Conservation (phyloP, 208 protist genomes). For the Trichomonas tenax region DNA sequence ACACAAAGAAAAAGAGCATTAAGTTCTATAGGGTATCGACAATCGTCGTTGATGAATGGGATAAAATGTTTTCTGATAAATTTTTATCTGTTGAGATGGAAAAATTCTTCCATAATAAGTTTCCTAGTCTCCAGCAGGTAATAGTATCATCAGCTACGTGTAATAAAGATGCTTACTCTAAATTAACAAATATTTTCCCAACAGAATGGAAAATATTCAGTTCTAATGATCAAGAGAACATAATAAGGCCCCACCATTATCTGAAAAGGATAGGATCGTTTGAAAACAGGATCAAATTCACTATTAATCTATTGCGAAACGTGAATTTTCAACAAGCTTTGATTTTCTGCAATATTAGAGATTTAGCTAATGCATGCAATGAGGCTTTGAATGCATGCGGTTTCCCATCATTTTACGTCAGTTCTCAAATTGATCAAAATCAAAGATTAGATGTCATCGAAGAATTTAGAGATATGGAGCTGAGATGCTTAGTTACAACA, state of each 20-base stretch:
- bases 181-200: background rate
- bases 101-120: background rate
- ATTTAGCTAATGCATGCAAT: background rate
- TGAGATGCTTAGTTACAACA: background rate
- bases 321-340: slow-evolving; percentile 1
- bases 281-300: background rate
- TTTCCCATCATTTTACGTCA: background rate
- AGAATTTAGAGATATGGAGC: background rate
- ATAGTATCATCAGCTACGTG: background rate
- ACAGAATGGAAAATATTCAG: background rate
- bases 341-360: background rate
- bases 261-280: background rate
- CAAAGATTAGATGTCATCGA: background rate
- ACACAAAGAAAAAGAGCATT: background rate
- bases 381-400: background rate
- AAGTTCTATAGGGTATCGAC: background rate
- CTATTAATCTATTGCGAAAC: background rate
- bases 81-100: background rate
- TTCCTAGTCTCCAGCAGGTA: background rate
- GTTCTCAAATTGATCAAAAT: background rate
- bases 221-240: background rate
- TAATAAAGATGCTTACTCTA: background rate
- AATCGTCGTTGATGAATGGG: slow-evolving; percentile 11
- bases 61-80: background rate
- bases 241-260: background rate